Percentiles rank a stretch among this genome's conserved stretches.
phyloP scores from a whole-genome alignment of 306 rosid species.

The Castanopsis chinensis region DNA sequence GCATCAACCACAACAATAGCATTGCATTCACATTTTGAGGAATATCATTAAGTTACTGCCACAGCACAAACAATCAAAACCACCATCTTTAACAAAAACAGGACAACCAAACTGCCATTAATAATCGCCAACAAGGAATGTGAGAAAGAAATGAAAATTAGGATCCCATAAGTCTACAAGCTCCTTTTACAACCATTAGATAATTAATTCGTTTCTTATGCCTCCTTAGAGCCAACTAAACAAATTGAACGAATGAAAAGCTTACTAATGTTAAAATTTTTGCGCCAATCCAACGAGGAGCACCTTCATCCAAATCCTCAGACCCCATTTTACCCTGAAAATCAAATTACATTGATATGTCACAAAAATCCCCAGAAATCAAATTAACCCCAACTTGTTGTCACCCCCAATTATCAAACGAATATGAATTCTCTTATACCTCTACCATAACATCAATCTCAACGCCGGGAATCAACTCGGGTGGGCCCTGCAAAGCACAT shows the following conservation, averaged over 20 bases:
- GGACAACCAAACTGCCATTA: background rate
- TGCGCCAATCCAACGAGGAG: slow-evolving; percentile 60
- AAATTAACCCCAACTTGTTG: background rate
- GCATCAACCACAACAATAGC: background rate
- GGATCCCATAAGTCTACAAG: background rate
- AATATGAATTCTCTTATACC: slow-evolving; percentile 24
- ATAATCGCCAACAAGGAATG: slow-evolving; percentile 13
- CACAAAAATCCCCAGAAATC: slow-evolving; percentile 1
- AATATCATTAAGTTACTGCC: background rate
- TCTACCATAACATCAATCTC: slow-evolving; percentile 75
- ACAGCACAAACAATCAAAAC: background rate
- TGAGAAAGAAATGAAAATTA: slow-evolving; percentile 3
- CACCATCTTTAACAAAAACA: background rate
- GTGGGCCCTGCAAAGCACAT: slow-evolving; percentile 62
- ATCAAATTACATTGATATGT: slow-evolving; percentile 3
- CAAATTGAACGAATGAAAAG: slow-evolving; percentile 21
- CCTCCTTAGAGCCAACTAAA: background rate
- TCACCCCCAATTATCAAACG: background rate
- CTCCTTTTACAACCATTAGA: background rate
- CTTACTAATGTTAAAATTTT: slow-evolving; percentile 68
- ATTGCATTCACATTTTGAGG: slow-evolving; percentile 2
- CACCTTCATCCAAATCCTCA: slow-evolving; percentile 36
- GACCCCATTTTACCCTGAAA: slow-evolving; percentile 26
- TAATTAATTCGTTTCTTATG: background rate
- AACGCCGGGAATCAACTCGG: slow-evolving; percentile 78